Percentiles rank a stretch among this genome's conserved stretches.
Evolutionary conservation across 169 alveolate species (phyloP).

Genomic region (Eimeria sp.): DNA sequence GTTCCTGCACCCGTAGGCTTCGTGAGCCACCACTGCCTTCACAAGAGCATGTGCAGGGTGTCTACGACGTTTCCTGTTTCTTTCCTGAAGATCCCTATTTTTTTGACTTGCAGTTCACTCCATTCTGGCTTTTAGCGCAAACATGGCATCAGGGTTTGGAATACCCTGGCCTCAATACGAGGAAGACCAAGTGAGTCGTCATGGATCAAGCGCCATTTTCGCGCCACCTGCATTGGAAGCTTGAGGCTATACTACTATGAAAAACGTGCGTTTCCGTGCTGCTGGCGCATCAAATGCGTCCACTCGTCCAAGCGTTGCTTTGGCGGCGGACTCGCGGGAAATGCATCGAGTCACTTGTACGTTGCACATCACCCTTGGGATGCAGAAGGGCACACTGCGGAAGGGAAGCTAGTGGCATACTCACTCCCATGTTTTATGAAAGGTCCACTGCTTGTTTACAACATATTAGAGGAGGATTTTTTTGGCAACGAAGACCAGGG

Average conservation of each 20-base stretch:
- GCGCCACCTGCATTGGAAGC: neutral
- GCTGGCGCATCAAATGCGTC: constrained; percentile 42
- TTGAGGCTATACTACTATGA: constrained; percentile 7
- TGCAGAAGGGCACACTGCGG: neutral
- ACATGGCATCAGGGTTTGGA: neutral
- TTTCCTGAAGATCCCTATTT: neutral
- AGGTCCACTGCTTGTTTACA: neutral
- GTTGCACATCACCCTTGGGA: neutral
- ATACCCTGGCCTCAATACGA: neutral
- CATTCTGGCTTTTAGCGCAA: neutral
- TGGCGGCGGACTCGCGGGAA: neutral
- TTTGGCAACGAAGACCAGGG: neutral
- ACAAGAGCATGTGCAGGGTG: neutral
- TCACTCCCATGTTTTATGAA: neutral
- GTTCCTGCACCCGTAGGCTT: neutral
- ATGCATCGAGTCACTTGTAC: constrained; percentile 43
- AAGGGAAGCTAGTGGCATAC: neutral
- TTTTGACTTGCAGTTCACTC: neutral
- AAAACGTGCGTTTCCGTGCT: neutral
- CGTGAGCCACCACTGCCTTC: neutral
- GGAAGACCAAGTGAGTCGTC: neutral
- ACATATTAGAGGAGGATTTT: neutral
- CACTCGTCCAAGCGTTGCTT: neutral
- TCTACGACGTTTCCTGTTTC: neutral
- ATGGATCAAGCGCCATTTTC: neutral